Evolutionary conservation across 192 early-diverging fungal genomes (phyloP), one percentile per base, ranked within the genome.

Genomic region (Thamnidium elegans): DNA sequence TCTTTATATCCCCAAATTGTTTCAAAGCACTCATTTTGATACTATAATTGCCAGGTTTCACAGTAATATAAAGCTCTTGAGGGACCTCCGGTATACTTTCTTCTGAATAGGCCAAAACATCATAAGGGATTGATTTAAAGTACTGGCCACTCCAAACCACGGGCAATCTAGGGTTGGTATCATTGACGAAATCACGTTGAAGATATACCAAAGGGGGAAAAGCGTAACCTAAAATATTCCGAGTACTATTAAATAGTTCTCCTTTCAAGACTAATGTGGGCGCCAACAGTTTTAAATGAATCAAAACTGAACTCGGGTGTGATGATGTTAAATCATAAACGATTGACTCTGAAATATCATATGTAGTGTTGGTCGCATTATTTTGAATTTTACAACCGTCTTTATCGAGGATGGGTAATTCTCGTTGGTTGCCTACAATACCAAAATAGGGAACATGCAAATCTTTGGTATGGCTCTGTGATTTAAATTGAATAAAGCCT

Each of bases 391-490:
- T 59, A 32, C 15, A 31, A 15, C 3, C 8, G 26, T 34, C 55
- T 3, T 32, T 39, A 46, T 81, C 79, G 44, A 77, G 68, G 19
- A 82, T 74, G 55, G 80, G 80, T 9, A 82, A 68, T 13, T 80
- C 69, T 42, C 59, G 34, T 45, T 78, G 67, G 30, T 67, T 68
- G n/a, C 72, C 80, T 36, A 73, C 67, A 1, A 82, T 44, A 65
- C 77, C 80, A 61, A 72, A 71, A 71, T 82, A 82, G 47, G 80
- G 80, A 20, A 82, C 70, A 50, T 65, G 50, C 8, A 75, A 52
- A n/a, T 69, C 63, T 7, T 39, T 39, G 7, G 42, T 43, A 17
- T 52, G 1, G 10, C 58, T 51, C 0, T 44, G 15, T 58, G 80
- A 59, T 36, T 65, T 67, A 52, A 77, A 71, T 50, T 66, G 58